Base-by-base conservation (phyloP, 1,284 basidiomycete genomes). In the Marasmius oreades region DNA sequence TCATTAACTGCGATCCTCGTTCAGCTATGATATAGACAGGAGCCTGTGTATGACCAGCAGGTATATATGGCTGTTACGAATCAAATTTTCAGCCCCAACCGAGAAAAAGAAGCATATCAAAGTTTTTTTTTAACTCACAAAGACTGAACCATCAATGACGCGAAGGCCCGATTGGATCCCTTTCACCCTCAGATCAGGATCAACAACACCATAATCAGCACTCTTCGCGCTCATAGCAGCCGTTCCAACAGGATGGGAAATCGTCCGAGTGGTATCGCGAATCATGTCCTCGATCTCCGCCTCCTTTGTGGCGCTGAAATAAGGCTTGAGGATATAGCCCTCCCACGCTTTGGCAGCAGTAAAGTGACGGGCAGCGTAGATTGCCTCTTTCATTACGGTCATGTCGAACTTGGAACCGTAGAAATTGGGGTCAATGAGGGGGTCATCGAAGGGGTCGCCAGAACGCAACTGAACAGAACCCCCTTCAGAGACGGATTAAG, bases 111-210 rank as follows among this genome's bases (percentile, higher is more conserved):
- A 62, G 64, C n/a, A 54, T 5, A n/a, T n/a, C n/a, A n/a, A n/a
- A n/a, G n/a, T n/a, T n/a, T n/a, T n/a, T n/a, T n/a, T n/a, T n/a
- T 33, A 8, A 62, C 64, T 60, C 52, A 66, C 64, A 34, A 71
- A 69, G 11, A 74, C 66, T 0, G 69, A 70, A 1, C 72, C 64
- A 62, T 77, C 75, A 22, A 72, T 65, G 43, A 76, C 66, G 8
- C 74, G 64, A 54, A 76, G 60, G 33, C 68, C 65, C n/a, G n/a
- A n/a, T 14, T 56, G 23, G 51, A 67, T 61, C 12, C 68, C 68
- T 45, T 71, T 70, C 16, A 71, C 68, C 22, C 63, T 59, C 43
- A 86, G 66, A 55, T 77, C 74, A 8, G 79, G 71, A 66, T 80
- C 78, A 42, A 86, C 78, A 20, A 84, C 82, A 11, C 68, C 70